These are phyloP conservation scores for Botrytis porri DNA, from an alignment of 2,329 filamentous ascomycete genomes.

Conservation along the genomic window DNA sequence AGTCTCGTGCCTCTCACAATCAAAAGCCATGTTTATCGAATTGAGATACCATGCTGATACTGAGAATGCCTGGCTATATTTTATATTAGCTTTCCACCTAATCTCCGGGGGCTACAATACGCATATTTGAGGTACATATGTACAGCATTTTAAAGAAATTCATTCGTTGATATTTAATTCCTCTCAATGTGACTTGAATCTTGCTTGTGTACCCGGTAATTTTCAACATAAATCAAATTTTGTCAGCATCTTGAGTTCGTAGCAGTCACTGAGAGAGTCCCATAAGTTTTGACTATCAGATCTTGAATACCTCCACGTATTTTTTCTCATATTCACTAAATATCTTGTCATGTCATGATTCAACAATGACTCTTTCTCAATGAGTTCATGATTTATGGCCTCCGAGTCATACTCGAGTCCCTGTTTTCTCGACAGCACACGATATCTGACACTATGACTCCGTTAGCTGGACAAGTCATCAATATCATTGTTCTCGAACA, in stretches of 20 bases:
- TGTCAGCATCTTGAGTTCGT: not conserved
- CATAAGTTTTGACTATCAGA: not conserved
- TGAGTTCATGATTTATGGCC: not conserved
- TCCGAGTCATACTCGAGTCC: not conserved
- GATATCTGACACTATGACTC: not conserved
- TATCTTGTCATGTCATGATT: not conserved
- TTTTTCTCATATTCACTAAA: not conserved
- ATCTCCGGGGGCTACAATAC: not conserved
- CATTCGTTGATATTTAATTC: not conserved
- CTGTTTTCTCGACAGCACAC: no score
- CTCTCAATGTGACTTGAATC: not conserved
- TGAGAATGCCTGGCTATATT: not conserved
- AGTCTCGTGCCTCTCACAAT: not conserved
- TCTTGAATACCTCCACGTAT: not conserved
- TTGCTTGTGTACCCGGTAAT: not conserved
- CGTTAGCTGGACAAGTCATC: not conserved
- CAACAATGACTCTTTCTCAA: not conserved
- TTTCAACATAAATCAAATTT: no score
- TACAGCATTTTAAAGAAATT: not conserved
- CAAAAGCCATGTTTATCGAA: not conserved
- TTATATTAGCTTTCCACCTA: no score
- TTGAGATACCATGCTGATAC: not conserved
- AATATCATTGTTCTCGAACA: not conserved
- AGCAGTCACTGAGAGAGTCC: not conserved
- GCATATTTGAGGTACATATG: not conserved